A percentile compares a stretch with the other conserved stretches of the same genome.
Conservation (phyloP, 805 yeast species). For the Myxozyma geophila region DNA sequence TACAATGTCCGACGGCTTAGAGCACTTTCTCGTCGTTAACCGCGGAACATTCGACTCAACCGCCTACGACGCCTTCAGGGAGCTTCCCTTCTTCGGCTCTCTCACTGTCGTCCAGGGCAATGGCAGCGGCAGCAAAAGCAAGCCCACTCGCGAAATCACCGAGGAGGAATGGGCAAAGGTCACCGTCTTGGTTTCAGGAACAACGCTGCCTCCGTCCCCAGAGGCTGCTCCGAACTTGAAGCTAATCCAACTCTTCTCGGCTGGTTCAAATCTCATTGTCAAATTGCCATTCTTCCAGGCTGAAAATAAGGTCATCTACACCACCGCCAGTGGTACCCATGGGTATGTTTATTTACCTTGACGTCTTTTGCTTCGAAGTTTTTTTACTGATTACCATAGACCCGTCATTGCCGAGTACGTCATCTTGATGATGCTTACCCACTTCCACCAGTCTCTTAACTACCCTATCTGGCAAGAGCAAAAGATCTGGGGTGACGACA, state of each 20-base stretch:
- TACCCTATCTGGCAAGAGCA: conserved; percentile 32
- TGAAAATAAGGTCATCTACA: conserved; percentile 19
- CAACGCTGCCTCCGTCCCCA: conserved; percentile 28
- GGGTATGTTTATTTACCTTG: conserved; percentile 23
- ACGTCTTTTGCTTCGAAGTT: neutral
- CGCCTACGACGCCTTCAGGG: conserved; percentile 21
- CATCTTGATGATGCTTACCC: conserved; percentile 29
- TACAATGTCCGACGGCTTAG: conserved; percentile 12
- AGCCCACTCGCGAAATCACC: conserved; percentile 18
- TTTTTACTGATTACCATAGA: neutral
- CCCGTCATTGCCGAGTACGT: conserved; percentile 37
- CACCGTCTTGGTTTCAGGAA: conserved; percentile 27
- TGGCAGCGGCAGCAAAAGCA: conserved; percentile 27
- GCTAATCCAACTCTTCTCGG: conserved; percentile 35
- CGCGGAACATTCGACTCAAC: conserved; percentile 12
- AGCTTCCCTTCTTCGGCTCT: conserved; percentile 28
- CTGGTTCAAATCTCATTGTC: conserved; percentile 35
- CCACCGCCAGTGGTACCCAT: conserved; percentile 38
- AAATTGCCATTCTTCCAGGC: conserved; percentile 17
- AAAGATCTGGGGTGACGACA: conserved; percentile 32
- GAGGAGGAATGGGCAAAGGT: conserved; percentile 31
- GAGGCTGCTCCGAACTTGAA: conserved; percentile 37
- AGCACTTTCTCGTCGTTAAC: conserved; percentile 26
- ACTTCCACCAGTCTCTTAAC: conserved; percentile 27
- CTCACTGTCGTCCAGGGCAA: conserved; percentile 25